Evolutionary conservation across 129 eudicot species (phyloP).

Genomic region (Artemisia argyi): DNA sequence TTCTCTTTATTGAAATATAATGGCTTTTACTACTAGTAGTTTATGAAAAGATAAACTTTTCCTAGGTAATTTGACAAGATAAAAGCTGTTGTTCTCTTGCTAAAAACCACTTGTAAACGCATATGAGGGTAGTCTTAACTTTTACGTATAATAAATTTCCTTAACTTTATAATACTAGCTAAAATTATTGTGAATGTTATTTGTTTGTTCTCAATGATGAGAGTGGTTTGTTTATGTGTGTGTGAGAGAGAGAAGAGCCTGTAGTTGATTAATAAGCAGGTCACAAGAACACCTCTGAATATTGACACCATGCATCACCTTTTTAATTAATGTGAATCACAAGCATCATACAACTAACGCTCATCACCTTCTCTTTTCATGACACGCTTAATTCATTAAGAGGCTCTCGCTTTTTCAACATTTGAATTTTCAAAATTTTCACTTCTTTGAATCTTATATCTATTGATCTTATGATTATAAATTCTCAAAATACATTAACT

Average conservation of each 20-base stretch:
- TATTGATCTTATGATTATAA: neutral
- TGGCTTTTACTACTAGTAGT: neutral
- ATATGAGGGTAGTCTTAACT: neutral
- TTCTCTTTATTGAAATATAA: neutral
- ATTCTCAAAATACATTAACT: neutral
- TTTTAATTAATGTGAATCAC: constrained; percentile 76
- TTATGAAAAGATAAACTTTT: neutral
- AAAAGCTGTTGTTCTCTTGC: neutral
- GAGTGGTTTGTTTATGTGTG: neutral
- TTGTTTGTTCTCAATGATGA: too few relatives aligned
- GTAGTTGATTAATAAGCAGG: constrained; percentile 53
- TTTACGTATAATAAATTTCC: too few relatives aligned
- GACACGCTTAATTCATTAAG: constrained; percentile 52
- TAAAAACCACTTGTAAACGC: neutral
- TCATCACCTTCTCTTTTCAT: constrained; percentile 73
- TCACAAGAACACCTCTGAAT: constrained; percentile 49
- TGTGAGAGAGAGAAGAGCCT: constrained; percentile 55
- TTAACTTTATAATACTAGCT: too few relatives aligned
- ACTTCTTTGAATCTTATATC: neutral
- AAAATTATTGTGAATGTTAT: too few relatives aligned
- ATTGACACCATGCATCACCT: constrained; percentile 33
- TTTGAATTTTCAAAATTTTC: constrained; percentile 28
- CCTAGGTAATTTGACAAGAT: neutral
- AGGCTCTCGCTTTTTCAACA: constrained; percentile 36
- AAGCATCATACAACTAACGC: constrained; percentile 49